phyloP scores from a whole-genome alignment of 2,329 filamentous ascomycete genomes.

The Neopestalotiopsis sp. region DNA sequence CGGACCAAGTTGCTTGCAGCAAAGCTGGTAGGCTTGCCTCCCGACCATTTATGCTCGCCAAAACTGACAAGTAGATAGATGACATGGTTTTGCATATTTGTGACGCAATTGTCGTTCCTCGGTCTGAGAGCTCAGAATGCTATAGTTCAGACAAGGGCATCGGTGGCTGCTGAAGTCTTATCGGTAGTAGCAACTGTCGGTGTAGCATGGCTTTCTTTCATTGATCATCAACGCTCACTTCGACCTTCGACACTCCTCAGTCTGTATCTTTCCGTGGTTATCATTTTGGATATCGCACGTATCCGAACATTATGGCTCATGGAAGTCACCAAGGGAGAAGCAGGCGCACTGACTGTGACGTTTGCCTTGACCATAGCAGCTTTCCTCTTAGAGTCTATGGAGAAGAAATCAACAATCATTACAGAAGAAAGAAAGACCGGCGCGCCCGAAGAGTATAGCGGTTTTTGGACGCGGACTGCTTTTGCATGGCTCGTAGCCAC shows the following conservation, averaged over 20 bases:
- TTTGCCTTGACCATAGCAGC: constrained; percentile 22
- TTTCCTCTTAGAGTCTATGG: constrained; percentile 27
- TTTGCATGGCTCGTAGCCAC: constrained; percentile 30
- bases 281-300: constrained; percentile 27
- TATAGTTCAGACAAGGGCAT: constrained; percentile 22
- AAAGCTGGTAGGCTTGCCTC: constrained; percentile 25
- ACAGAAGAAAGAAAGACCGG: constrained; percentile 16
- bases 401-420: constrained; percentile 23
- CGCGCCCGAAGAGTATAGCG: constrained; percentile 26
- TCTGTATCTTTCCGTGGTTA: constrained; percentile 27
- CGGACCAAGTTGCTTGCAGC: constrained; percentile 17
- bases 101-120: constrained; percentile 25
- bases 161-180: constrained; percentile 29
- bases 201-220: constrained; percentile 24
- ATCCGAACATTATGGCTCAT: constrained; percentile 29
- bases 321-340: constrained; percentile 15
- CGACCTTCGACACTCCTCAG: constrained; percentile 33
- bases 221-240: constrained; percentile 28
- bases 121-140: constrained; percentile 21
- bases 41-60: no score
- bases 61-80: constrained; percentile 16
- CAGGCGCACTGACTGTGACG: constrained; percentile 23
- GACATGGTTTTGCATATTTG: constrained; percentile 21
- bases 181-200: constrained; percentile 22
- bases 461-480: constrained; percentile 28